Evolutionary conservation across 306 rosid species (phyloP).

Genomic region (Rosa lucieae): DNA sequence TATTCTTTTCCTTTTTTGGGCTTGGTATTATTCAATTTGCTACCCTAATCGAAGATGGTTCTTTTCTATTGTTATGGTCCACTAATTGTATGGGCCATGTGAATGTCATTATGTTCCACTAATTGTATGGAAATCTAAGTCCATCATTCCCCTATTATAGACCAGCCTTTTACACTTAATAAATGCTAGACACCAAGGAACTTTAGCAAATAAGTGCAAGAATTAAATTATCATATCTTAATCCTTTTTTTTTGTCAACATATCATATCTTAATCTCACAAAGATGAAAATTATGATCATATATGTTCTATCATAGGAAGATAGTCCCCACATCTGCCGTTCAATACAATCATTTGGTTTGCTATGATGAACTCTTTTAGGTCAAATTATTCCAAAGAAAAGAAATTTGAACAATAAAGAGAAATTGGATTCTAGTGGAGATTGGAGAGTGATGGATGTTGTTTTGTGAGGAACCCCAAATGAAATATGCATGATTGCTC

Average conservation of each 20-base stretch:
- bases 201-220: conserved; percentile 38
- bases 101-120: conserved; percentile 21
- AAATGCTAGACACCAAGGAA: conserved; percentile 41
- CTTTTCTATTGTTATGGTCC: conserved; percentile 12
- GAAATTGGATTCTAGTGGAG: conserved; percentile 45
- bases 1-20: background rate
- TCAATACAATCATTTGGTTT: conserved; percentile 56
- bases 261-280: conserved; percentile 34
- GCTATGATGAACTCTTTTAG: conserved; percentile 46
- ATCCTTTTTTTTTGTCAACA: background rate
- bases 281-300: conserved; percentile 50
- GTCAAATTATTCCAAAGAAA: conserved; percentile 54
- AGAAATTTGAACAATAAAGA: conserved; percentile 30
- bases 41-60: background rate
- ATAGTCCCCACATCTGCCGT: conserved; percentile 71
- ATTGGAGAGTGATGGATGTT: background rate
- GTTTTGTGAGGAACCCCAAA: conserved; percentile 6
- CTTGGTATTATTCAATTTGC: background rate
- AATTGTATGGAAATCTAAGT: conserved; percentile 29
- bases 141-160: conserved; percentile 57
- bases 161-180: conserved; percentile 35
- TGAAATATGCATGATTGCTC: conserved; percentile 23
- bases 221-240: conserved; percentile 34
- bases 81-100: conserved; percentile 40
- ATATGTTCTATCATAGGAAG: conserved; percentile 53